A percentile compares a stretch with the other conserved stretches of the same genome.
Evolutionary conservation across 1,284 basidiomycete species (phyloP).

Genomic region (Apiotrichum domesticum): DNA sequence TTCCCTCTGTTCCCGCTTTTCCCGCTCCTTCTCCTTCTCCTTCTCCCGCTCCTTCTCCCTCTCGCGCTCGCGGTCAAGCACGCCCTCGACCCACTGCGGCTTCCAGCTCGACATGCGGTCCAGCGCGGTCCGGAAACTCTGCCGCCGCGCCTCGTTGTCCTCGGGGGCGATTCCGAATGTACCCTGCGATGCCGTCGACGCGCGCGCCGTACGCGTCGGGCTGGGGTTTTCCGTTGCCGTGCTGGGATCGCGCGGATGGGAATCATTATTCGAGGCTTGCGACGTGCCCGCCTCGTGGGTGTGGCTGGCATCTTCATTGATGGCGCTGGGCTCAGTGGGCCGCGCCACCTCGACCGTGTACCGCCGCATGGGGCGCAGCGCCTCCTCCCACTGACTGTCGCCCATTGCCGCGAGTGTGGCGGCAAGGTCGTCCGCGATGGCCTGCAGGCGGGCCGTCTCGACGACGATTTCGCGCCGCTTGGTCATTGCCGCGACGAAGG

Average conservation of each 20-base stretch:
- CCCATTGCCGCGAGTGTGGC: background rate
- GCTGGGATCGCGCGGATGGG: too few relatives aligned
- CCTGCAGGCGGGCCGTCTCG: slow-evolving; percentile 1
- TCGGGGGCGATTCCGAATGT: too few relatives aligned
- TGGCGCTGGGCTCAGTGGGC: too few relatives aligned
- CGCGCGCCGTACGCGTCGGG: too few relatives aligned
- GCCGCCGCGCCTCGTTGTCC: background rate
- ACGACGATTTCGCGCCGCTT: background rate
- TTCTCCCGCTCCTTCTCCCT: background rate
- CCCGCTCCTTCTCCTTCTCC: background rate
- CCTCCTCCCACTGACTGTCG: background rate
- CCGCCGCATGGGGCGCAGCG: background rate
- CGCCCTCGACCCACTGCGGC: background rate
- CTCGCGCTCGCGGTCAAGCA: too few relatives aligned
- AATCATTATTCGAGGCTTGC: too few relatives aligned
- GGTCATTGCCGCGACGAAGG: background rate
- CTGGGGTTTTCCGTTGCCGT: too few relatives aligned
- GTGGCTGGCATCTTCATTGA: too few relatives aligned
- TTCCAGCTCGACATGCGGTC: background rate
- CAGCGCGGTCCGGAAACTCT: background rate
- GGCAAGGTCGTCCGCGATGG: background rate
- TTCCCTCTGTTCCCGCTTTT: background rate
- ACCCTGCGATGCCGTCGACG: too few relatives aligned
- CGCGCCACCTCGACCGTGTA: background rate
- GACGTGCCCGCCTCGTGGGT: too few relatives aligned